Conservation (phyloP, 1,284 basidiomycete species). For the Malassezia caprae region DNA sequence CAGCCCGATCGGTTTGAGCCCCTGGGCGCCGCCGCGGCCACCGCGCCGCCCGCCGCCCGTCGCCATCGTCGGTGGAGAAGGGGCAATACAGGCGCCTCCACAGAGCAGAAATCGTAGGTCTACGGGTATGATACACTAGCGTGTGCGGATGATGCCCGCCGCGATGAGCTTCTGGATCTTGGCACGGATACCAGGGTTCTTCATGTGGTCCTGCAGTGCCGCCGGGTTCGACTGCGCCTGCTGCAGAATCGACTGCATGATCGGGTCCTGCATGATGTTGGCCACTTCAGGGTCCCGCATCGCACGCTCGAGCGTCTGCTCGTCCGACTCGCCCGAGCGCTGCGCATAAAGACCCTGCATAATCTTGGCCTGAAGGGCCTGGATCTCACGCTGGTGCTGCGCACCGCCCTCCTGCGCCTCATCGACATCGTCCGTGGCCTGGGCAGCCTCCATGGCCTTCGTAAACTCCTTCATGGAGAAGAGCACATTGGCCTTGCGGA, state of each 20-base stretch:
- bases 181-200: slow-evolving; percentile 64
- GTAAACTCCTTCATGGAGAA: slow-evolving; percentile 84
- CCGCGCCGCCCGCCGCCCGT: slow-evolving; percentile 4
- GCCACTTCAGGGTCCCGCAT: slow-evolving; percentile 96
- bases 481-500: slow-evolving; percentile 80
- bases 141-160: slow-evolving; percentile 68
- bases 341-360: slow-evolving; percentile 71
- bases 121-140: slow-evolving; percentile 18
- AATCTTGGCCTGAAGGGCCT: slow-evolving; percentile 30
- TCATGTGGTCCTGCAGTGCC: slow-evolving; percentile 91
- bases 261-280: slow-evolving; percentile 54
- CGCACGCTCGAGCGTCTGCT: slow-evolving; percentile 81
- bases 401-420: slow-evolving; percentile 23
- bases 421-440: slow-evolving; percentile 32
- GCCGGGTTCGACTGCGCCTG: slow-evolving; percentile 84
- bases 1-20: slow-evolving; percentile 1
- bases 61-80: not conserved
- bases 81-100: not conserved
- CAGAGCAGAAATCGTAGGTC: not conserved
- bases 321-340: slow-evolving; percentile 77
- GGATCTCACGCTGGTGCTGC: slow-evolving; percentile 34
- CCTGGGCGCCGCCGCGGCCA: slow-evolving; percentile 2
- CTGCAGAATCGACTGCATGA: slow-evolving; percentile 64
- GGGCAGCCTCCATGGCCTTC: slow-evolving; percentile 53
- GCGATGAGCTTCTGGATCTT: slow-evolving; percentile 90